Conservation (phyloP, 495 filamentous ascomycete genomes). For the Pseudoneurospora amorphoporcata region DNA sequence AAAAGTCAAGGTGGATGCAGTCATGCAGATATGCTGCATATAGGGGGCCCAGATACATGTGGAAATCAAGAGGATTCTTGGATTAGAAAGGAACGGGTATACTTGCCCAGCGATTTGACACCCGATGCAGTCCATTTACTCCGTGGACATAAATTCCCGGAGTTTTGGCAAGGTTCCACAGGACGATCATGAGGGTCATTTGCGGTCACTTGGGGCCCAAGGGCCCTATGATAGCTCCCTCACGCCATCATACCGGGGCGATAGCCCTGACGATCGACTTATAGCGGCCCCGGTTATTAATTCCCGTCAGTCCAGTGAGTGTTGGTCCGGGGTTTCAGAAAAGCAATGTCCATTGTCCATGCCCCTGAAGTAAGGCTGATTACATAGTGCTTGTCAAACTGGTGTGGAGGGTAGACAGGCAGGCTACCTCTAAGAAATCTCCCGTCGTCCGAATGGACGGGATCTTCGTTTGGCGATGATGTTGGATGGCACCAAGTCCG, state of each 20-base stretch:
- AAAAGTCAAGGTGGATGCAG: no score
- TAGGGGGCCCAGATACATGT: no score
- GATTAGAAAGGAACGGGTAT: background rate
- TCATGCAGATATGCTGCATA: no score
- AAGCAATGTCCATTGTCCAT: background rate
- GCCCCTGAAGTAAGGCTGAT: background rate
- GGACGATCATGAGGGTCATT: background rate
- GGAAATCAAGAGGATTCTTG: no score
- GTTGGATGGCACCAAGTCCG: background rate
- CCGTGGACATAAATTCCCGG: constrained; percentile 4
- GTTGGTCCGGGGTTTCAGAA: background rate
- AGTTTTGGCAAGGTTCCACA: background rate
- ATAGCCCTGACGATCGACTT: background rate
- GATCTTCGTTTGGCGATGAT: background rate
- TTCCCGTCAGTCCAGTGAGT: background rate
- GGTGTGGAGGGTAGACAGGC: background rate
- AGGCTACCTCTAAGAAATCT: background rate
- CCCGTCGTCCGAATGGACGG: background rate
- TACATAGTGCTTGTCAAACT: background rate
- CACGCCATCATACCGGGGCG: no score
- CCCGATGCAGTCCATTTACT: background rate
- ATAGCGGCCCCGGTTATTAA: background rate
- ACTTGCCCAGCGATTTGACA: background rate
- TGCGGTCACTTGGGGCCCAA: no score
- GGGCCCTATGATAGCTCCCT: no score